A percentile compares a stretch with the other conserved stretches of the same genome.
Conservation (phyloP, 257 asterid species). For the Rehmannia glutinosa region DNA sequence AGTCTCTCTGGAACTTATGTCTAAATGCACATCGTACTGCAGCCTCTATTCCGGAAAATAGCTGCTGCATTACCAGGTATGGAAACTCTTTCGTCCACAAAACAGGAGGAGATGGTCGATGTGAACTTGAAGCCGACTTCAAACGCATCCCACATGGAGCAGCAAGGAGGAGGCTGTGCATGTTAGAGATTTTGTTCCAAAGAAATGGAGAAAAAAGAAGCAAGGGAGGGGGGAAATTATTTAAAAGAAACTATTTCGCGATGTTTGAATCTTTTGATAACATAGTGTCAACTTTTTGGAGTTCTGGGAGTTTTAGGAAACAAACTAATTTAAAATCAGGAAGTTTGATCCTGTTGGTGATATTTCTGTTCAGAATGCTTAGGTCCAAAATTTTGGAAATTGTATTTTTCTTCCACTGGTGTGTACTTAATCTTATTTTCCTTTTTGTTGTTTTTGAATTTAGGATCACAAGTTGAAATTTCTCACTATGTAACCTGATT, state of each 20-base stretch:
- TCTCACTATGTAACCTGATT: neutral
- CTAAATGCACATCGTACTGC: constrained; percentile 20
- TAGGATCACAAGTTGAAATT: neutral
- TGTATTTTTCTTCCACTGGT: constrained; percentile 8
- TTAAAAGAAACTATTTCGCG: neutral
- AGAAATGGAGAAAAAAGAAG: neutral
- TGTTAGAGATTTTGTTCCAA: constrained; percentile 39
- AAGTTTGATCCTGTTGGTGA: neutral
- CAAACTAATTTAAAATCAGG: constrained; percentile 10
- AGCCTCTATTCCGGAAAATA: constrained; percentile 87
- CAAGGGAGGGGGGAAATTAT: neutral
- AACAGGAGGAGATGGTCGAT: constrained; percentile 81
- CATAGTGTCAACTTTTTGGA: neutral
- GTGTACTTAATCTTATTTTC: neutral
- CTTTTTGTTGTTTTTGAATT: neutral
- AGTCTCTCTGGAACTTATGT: no score
- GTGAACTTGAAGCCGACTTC: constrained; percentile 78
- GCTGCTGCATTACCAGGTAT: constrained; percentile 85
- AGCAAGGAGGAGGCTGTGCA: constrained; percentile 86
- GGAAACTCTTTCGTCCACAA: constrained; percentile 77
- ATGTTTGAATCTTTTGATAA: neutral
- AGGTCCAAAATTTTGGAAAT: constrained; percentile 8
- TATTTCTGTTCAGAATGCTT: neutral
- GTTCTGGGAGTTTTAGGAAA: constrained; percentile 9
- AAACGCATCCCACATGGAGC: constrained; percentile 52